These are phyloP conservation scores for Scleroderma citrinum DNA, from an alignment of 768 basidiomycete genomes.

Conservation along the genomic window DNA sequence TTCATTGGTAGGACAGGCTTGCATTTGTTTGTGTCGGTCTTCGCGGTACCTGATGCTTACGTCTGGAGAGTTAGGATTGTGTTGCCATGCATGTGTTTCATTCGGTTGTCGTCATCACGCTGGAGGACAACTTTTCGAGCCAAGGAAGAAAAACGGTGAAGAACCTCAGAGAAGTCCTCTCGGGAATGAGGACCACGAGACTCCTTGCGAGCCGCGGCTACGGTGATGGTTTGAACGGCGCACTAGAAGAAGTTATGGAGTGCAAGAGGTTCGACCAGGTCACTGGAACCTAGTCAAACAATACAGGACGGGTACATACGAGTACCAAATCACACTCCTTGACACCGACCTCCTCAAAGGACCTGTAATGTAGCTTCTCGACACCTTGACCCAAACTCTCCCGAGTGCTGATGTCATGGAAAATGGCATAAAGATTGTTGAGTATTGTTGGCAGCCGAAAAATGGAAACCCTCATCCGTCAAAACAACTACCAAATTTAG, in stretches of 20 bases:
- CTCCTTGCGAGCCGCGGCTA: conserved; percentile 91
- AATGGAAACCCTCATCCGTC: no score
- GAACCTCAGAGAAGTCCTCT: conserved; percentile 94
- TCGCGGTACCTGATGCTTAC: conserved; percentile 87
- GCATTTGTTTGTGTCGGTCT: conserved; percentile 95
- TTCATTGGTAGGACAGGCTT: conserved; percentile 97
- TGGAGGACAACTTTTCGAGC: conserved; percentile 21
- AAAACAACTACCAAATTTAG: no score
- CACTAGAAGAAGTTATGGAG: conserved; percentile 93
- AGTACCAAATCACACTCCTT: conserved; percentile 99
- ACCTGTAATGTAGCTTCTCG: conserved; percentile 79
- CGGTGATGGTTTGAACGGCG: conserved; percentile 92
- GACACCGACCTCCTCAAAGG: conserved; percentile 87
- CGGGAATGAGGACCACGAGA: conserved; percentile 98
- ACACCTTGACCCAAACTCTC: conserved; percentile 89
- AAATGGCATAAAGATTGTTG: no score
- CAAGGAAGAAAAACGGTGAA: not conserved
- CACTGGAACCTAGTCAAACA: conserved; percentile 41
- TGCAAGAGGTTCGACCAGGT: conserved; percentile 95
- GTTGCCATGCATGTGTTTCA: conserved; percentile 96
- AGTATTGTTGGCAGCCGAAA: no score
- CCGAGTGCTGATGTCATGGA: conserved; percentile 76
- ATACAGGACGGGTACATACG: conserved; percentile 46
- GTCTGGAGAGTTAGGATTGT: conserved; percentile 65
- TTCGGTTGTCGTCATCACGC: conserved; percentile 93